phyloP scores from a whole-genome alignment of 176 grass and related monocot species.

The Olyra latifolia region DNA sequence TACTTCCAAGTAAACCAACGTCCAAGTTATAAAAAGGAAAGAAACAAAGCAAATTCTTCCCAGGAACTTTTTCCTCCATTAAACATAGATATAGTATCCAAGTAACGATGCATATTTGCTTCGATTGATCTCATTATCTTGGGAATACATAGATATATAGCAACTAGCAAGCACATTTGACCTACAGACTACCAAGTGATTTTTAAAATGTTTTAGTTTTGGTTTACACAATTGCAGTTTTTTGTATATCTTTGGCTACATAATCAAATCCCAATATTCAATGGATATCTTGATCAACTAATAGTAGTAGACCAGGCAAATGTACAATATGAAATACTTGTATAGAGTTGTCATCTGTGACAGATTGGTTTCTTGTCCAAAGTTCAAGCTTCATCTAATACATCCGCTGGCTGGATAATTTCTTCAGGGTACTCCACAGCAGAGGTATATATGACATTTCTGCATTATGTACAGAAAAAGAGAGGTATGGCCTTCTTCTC shows the following conservation, averaged over 20 bases:
- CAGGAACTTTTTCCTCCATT: background rate
- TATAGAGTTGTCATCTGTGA: constrained; percentile 1
- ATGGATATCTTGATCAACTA: background rate
- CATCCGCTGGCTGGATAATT: constrained; percentile 6
- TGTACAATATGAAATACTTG: background rate
- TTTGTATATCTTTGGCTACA: background rate
- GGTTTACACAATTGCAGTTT: background rate
- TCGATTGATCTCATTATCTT: background rate
- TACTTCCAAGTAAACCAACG: background rate
- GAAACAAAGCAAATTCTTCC: background rate
- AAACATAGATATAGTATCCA: background rate
- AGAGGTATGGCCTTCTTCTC: constrained; percentile 50
- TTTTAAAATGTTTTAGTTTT: background rate
- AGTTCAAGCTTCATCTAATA: constrained; percentile 22
- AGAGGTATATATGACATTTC: constrained; percentile 96
- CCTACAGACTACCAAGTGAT: background rate
- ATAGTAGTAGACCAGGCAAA: background rate
- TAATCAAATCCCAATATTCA: background rate
- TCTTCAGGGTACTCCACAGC: constrained; percentile 64
- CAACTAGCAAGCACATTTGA: background rate
- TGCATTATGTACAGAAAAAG: constrained; percentile 73
- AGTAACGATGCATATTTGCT: background rate
- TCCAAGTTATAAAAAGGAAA: background rate
- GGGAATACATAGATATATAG: background rate
- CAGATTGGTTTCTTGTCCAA: constrained; percentile 12